Base-by-base conservation (phyloP, 495 filamentous ascomycete genomes). In the Podospora tetraspora region DNA sequence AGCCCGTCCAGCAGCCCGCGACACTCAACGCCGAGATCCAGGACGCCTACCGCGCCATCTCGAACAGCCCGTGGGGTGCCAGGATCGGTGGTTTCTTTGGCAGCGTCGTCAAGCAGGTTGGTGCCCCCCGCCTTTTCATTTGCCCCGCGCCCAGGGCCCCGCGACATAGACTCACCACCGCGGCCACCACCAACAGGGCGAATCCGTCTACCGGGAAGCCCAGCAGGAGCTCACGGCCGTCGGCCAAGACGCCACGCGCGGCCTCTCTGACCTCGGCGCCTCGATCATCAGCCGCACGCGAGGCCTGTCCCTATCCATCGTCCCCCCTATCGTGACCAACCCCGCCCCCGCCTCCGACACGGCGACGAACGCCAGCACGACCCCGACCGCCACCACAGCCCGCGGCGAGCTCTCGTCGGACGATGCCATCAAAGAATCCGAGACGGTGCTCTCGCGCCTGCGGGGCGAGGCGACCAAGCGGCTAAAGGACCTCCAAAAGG, bases 21-120 rank as follows among this genome's bases (percentile, higher is more conserved):
- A 87, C 87, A 43, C 84, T 98, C 27, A 97, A 96, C 78, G 84
- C 85, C 74, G 95, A 99, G 75, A 84, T 99, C 68, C 91, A 96
- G 79, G 92, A 97, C 79, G 94, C 94, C 21, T 98, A 97, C 82
- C 92, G 91, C 70, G 93, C 94, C 29, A 91, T 98, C 75, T 94
- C 92, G 27, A 86, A 86, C 68, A 95, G 91, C 72, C 92, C 92
- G 23, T 98, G 96, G 95, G 95, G 94, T 34, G 87, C 89, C 22
- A 86, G 86, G 72, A 88, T 99, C 56, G 94, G 94, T 25, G 93
- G 92, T 37, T 92, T 96, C 76, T 89, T 96, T 74, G 90, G 90
- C 65, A 93, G 86, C 75, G 94, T 97, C 27, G 92, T 91, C 78
- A 97, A 97, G 79, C 90, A 91, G 85, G 89, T 91, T 79, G 59